Evolutionary conservation across 2,329 filamentous ascomycete species (phyloP).

Genomic region (Neopestalotiopsis clavispora): DNA sequence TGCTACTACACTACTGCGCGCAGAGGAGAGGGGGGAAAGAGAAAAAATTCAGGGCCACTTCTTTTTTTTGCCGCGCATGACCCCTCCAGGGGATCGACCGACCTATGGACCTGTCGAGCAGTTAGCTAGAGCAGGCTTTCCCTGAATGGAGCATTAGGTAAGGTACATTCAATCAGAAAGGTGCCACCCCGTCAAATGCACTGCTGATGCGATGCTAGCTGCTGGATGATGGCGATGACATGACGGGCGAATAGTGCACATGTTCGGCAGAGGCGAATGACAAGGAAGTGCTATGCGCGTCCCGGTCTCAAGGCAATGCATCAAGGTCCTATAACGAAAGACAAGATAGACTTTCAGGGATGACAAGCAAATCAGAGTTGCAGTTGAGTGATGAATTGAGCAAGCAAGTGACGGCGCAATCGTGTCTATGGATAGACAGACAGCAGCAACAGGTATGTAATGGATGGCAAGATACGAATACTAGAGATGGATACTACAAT

Average conservation of each 20-base stretch:
- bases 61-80: conserved; percentile 33
- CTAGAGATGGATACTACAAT: not conserved
- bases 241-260: not conserved
- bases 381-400: not conserved
- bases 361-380: too few relatives aligned
- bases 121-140: not conserved
- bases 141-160: not conserved
- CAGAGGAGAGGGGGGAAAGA: not conserved
- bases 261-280: not conserved
- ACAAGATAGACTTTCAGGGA: not conserved
- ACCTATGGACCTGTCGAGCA: conserved; percentile 1
- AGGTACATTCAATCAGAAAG: not conserved
- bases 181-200: not conserved
- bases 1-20: conserved; percentile 6
- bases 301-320: not conserved
- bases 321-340: not conserved
- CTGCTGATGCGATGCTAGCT: not conserved
- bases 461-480: not conserved
- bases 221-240: not conserved
- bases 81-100: conserved; percentile 18
- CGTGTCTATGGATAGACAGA: not conserved
- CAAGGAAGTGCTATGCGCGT: too few relatives aligned
- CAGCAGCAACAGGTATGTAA: not conserved
- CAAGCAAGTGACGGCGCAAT: not conserved
- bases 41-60: conserved; percentile 2